Conservation (phyloP, 2,329 filamentous ascomycete genomes). For the Blumeria hordei region DNA sequence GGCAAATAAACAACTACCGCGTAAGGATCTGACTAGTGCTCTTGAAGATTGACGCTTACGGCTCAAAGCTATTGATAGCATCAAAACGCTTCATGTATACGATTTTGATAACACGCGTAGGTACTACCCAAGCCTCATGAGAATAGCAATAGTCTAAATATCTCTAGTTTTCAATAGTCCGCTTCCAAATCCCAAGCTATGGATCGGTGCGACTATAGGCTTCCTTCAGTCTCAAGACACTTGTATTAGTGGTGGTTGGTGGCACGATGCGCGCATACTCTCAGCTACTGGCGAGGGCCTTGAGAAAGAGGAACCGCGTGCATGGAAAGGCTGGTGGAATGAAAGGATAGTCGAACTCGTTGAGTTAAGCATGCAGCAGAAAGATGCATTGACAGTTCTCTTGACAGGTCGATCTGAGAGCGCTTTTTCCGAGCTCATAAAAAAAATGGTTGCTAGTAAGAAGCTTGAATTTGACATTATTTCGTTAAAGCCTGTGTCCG, state of each 20-base stretch:
- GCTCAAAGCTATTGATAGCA: slow-evolving; percentile 28
- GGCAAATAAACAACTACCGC: slow-evolving; percentile 44
- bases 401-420: slow-evolving; percentile 67
- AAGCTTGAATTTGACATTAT: slow-evolving; percentile 72
- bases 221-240: slow-evolving; percentile 50
- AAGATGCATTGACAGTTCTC: slow-evolving; percentile 63
- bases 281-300: slow-evolving; percentile 64
- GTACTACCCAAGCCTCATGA: slow-evolving; percentile 12
- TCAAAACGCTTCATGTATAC: slow-evolving; percentile 74
- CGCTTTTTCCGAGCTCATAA: slow-evolving; percentile 55
- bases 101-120: slow-evolving; percentile 92
- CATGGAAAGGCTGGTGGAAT: slow-evolving; percentile 93
- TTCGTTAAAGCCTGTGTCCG: slow-evolving; percentile 62
- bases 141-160: neutral
- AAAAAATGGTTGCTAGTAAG: slow-evolving; percentile 55
- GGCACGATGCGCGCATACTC: slow-evolving; percentile 78
- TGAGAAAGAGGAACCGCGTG: slow-evolving; percentile 57
- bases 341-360: slow-evolving; percentile 69
- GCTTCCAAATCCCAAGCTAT: slow-evolving; percentile 68
- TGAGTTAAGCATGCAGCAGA: slow-evolving; percentile 55
- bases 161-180: slow-evolving; percentile 65
- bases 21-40: slow-evolving; percentile 26
- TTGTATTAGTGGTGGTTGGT: slow-evolving; percentile 78
- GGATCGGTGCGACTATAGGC: slow-evolving; percentile 58
- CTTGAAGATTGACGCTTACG: neutral